phyloP scores from a whole-genome alignment of 805 yeast genomes.

The Ogataea kodamae region DNA sequence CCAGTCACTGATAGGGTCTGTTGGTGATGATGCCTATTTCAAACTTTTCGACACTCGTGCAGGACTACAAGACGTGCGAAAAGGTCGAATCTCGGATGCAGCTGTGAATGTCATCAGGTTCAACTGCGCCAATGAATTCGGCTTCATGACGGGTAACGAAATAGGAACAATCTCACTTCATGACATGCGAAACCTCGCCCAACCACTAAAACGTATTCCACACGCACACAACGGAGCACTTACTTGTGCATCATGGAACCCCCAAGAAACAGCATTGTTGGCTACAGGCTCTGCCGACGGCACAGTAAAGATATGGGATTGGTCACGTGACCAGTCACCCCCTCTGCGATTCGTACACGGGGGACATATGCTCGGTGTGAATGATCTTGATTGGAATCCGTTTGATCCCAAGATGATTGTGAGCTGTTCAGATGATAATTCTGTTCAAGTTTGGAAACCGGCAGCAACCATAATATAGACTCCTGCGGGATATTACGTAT shows the following conservation, averaged over 20 bases:
- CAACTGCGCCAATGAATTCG: conserved; percentile 51
- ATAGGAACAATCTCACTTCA: conserved; percentile 54
- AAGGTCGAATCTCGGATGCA: conserved; percentile 15
- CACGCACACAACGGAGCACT: conserved; percentile 50
- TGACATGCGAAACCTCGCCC: conserved; percentile 55
- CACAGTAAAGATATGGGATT: conserved; percentile 60
- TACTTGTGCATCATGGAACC: conserved; percentile 74
- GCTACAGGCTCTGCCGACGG: conserved; percentile 69
- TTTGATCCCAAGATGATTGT: conserved; percentile 68
- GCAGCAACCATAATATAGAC: conserved; percentile 19
- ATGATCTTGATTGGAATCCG: conserved; percentile 80
- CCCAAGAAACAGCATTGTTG: conserved; percentile 46
- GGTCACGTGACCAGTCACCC: conserved; percentile 27
- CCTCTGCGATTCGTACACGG: conserved; percentile 62
- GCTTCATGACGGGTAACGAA: conserved; percentile 67
- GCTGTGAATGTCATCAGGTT: conserved; percentile 54
- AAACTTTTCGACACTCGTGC: conserved; percentile 54
- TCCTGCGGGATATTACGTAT: too few relatives aligned
- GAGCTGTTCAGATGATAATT: conserved; percentile 80
- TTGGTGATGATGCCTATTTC: conserved; percentile 59
- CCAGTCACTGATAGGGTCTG: conserved; percentile 56
- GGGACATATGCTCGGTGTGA: conserved; percentile 86
- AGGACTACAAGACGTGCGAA: conserved; percentile 5
- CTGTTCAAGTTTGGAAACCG: conserved; percentile 86
- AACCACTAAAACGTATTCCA: conserved; percentile 29